These are phyloP conservation scores for Escovopsis weberi DNA, from an alignment of 2,329 filamentous ascomycete species.

Conservation along the genomic window DNA sequence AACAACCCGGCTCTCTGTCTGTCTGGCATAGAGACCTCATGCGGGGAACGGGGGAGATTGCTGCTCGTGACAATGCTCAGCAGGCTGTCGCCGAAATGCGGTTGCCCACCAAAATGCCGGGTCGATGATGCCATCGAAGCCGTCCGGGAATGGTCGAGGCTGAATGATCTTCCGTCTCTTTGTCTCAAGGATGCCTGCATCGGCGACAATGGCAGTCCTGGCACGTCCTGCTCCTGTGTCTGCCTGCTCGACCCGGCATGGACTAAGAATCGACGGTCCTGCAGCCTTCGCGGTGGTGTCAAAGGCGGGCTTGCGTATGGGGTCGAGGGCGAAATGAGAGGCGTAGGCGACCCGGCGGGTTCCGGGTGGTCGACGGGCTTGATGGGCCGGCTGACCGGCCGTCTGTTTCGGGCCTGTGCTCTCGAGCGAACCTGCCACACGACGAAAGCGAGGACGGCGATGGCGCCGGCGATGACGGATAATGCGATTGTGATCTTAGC, in stretches of 20 bases:
- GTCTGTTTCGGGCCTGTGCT: slow-evolving; percentile 3
- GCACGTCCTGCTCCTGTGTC: neutral
- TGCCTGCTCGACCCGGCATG: slow-evolving; percentile 2
- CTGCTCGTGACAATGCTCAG: slow-evolving; percentile 1
- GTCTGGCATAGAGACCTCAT: neutral
- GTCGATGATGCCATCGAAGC: neutral
- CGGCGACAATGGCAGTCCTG: neutral
- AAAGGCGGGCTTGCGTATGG: slow-evolving; percentile 16
- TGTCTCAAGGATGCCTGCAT: neutral
- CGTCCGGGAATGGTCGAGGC: neutral
- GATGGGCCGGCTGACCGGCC: slow-evolving; percentile 3
- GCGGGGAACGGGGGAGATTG: neutral
- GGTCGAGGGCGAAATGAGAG: slow-evolving; percentile 25
- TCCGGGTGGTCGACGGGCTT: slow-evolving; percentile 12
- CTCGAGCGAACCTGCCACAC: slow-evolving; percentile 22
- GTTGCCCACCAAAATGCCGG: neutral
- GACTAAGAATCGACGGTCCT: slow-evolving; percentile 30
- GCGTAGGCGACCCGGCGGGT: slow-evolving; percentile 23
- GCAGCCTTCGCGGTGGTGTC: slow-evolving; percentile 33
- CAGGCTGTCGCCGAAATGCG: neutral
- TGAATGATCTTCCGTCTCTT: neutral
- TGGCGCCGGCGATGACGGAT: slow-evolving; percentile 23
- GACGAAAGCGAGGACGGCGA: slow-evolving; percentile 22
- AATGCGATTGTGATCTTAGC: slow-evolving; percentile 32
- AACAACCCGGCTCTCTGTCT: neutral